Base-by-base conservation (phyloP, 352 stramenopile species). In the Globisporangium alternatum region DNA sequence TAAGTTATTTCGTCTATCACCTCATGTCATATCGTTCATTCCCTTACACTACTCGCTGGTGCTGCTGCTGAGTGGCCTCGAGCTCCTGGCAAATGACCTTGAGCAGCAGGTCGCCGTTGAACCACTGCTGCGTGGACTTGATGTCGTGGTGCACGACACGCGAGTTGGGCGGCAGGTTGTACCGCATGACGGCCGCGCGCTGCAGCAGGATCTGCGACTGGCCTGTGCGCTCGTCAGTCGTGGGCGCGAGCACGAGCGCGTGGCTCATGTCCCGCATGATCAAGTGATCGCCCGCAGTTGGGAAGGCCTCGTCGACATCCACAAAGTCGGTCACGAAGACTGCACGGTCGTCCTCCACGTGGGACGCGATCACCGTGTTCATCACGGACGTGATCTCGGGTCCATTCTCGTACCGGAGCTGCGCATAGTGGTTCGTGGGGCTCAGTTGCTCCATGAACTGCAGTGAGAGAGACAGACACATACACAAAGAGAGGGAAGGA, bases 91-190 rank as follows among this genome's bases (percentile, higher is more conserved):
- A 85, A 15, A 85, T 56, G 22, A 88, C 76, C 60, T 81, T 74
- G 68, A 85, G 83, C 56, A 81, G 68, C 55, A 88, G 54, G 65
- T 88, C 79, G 43, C 79, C 79, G 54, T 88, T 88, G 61, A 84
- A 61, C 68, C 78, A 82, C n/a, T 78, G 67, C 37, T 78, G 47
- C 41, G 75, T 74, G 21, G 75, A 78, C 41, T 75, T 67, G 56
- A 88, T 66, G 63, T 88, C 79, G 52, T 72, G 64, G 59, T 86
- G 77, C 61, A 88, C 45, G 15, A 66, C 63, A 1, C 66, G 64
- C 28, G 79, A 79, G 55, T 73, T 78, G 10, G 79, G 78, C 33
- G 71, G 69, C 19, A 84, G 58, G 52, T 81, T 83, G 70, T 88
- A 88, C 15, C 75, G 75, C 47, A 75, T 77, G 5, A 75, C 69